A percentile compares a stretch with the other conserved stretches of the same genome.
These are phyloP conservation scores for Dothideomycetes sp. DNA, from an alignment of 2,329 filamentous ascomycete species.

Conservation along the genomic window DNA sequence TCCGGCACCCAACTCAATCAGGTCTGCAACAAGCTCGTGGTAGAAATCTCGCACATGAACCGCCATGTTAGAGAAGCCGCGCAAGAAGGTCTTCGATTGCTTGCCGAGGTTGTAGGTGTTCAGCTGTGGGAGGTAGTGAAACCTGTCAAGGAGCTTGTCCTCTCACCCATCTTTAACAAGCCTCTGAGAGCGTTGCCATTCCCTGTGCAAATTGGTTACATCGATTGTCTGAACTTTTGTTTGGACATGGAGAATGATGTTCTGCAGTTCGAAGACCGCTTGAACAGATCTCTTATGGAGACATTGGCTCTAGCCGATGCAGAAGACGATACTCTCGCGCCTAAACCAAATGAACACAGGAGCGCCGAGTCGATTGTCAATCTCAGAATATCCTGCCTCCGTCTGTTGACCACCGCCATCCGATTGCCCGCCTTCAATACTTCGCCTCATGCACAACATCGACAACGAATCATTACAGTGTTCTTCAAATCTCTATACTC, in stretches of 20 bases:
- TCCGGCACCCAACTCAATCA: conserved; percentile 59
- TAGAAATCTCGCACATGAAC: conserved; percentile 91
- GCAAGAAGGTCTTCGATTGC: conserved; percentile 67
- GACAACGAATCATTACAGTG: conserved; percentile 67
- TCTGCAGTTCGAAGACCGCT: conserved; percentile 81
- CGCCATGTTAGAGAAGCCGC: conserved; percentile 85
- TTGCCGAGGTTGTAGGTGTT: conserved; percentile 67
- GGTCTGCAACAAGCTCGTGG: conserved; percentile 76
- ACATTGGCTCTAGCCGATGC: conserved; percentile 89
- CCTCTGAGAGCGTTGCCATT: conserved; percentile 88
- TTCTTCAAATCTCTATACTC: conserved; percentile 98
- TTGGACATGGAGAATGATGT: conserved; percentile 82
- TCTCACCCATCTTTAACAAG: conserved; percentile 92
- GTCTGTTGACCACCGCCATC: conserved; percentile 86
- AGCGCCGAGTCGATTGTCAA: conserved; percentile 94
- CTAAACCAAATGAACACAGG: conserved; percentile 88
- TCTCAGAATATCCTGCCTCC: conserved; percentile 85
- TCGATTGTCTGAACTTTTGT: conserved; percentile 94
- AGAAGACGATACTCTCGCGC: conserved; percentile 81
- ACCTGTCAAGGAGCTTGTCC: conserved; percentile 78
- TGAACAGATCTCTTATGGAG: conserved; percentile 86
- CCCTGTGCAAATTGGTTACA: conserved; percentile 91
- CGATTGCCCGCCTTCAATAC: conserved; percentile 84
- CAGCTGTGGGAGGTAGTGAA: conserved; percentile 82
- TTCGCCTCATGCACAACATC: conserved; percentile 51